phyloP scores from a whole-genome alignment of 148 eudicot species.

The Rhododendron vialii region DNA sequence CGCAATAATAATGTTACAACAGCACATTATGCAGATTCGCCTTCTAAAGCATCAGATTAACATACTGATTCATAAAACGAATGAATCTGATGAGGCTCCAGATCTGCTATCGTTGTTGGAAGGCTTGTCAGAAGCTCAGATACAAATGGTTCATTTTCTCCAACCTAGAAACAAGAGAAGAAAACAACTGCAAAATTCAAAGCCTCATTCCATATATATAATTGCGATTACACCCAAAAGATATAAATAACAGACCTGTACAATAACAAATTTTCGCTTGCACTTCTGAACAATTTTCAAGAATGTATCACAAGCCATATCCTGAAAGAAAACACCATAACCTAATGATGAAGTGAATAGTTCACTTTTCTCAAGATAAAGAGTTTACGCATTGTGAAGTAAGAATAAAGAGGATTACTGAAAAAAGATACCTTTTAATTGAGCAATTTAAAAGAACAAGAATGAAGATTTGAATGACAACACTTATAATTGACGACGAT shows the following conservation, averaged over 20 bases:
- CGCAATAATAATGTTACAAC: background rate
- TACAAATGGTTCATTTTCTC: conserved; percentile 96
- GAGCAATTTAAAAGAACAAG: background rate
- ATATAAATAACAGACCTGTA: conserved; percentile 47
- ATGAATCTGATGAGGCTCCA: conserved; percentile 93
- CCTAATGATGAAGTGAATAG: background rate
- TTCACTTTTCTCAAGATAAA: background rate
- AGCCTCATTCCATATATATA: background rate
- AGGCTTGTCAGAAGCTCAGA: conserved; percentile 92
- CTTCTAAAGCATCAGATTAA: conserved; percentile 6
- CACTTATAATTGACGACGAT: background rate
- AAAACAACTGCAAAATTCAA: conserved; percentile 2
- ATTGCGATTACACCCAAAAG: background rate
- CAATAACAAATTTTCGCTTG: conserved; percentile 91
- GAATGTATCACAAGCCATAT: conserved; percentile 99
- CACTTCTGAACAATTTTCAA: conserved; percentile 97
- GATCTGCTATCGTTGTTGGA: conserved; percentile 79
- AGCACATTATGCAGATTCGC: background rate
- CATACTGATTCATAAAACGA: conserved; percentile 95
- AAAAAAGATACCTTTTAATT: background rate
- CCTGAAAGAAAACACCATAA: conserved; percentile 43
- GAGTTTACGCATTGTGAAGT: background rate
- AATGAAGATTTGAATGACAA: background rate
- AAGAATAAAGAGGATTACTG: background rate
- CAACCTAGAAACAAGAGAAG: conserved; percentile 50